Percentiles rank a stretch among this genome's conserved stretches.
Evolutionary conservation across 805 yeast genomes (phyloP).

Genomic region (Pichia exigua): DNA sequence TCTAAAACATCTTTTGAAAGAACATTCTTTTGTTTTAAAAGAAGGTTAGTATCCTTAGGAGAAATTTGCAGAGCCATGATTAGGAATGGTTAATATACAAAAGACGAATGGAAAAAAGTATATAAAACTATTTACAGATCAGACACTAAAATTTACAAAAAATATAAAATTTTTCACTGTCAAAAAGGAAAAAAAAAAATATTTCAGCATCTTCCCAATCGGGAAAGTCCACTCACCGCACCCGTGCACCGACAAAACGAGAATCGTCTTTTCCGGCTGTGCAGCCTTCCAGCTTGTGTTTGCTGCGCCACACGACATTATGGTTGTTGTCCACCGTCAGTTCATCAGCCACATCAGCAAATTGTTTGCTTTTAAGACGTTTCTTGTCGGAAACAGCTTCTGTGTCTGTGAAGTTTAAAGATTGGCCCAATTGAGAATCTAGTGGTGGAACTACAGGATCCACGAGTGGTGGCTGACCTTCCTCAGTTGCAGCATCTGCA

Average conservation of each 20-base stretch:
- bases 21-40: conserved; percentile 65
- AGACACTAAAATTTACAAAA: background rate
- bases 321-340: background rate
- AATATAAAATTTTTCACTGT: background rate
- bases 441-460: conserved; percentile 43
- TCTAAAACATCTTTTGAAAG: conserved; percentile 56
- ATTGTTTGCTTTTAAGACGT: conserved; percentile 2
- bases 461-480: conserved; percentile 22
- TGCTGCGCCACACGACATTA: conserved; percentile 1
- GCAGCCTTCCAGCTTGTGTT: background rate
- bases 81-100: background rate
- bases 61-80: conserved; percentile 69
- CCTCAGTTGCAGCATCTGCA: conserved; percentile 28
- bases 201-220: background rate
- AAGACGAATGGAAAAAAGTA: background rate
- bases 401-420: conserved; percentile 30
- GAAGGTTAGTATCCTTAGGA: conserved; percentile 63
- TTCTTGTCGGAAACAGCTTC: conserved; percentile 5
- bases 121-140: background rate
- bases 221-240: background rate
- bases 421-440: conserved; percentile 31
- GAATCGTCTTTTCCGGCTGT: background rate
- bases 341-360: background rate
- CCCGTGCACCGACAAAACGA: conserved; percentile 5
- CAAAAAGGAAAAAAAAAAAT: background rate